phyloP scores from a whole-genome alignment of 169 alveolate genomes.

The Theileria luwenshuni region DNA sequence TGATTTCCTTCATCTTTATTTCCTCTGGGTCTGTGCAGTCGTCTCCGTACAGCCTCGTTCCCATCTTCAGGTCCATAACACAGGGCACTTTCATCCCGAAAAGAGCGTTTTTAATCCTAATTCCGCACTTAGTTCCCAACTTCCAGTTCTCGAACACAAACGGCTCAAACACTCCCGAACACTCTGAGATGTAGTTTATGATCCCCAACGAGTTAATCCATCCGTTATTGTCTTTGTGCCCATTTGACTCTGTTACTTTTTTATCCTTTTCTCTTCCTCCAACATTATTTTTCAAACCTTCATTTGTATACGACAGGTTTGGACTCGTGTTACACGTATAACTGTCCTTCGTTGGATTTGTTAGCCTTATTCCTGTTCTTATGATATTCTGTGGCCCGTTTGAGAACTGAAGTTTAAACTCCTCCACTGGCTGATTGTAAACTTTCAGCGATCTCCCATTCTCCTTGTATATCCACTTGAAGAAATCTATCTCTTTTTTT shows the following conservation, averaged over 20 bases:
- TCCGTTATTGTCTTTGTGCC: neutral
- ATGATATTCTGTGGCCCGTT: slow-evolving; percentile 30
- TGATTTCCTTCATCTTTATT: slow-evolving; percentile 59
- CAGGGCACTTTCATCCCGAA: slow-evolving; percentile 72
- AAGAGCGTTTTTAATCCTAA: slow-evolving; percentile 63
- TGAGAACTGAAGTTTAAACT: slow-evolving; percentile 52
- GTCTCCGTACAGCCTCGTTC: slow-evolving; percentile 71
- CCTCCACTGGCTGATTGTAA: slow-evolving; percentile 28
- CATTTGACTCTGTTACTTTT: neutral
- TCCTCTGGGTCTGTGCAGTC: slow-evolving; percentile 57
- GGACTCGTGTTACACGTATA: neutral
- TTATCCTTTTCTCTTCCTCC: neutral
- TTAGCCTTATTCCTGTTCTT: slow-evolving; percentile 17
- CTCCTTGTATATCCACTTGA: slow-evolving; percentile 68
- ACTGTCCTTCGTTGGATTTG: slow-evolving; percentile 12
- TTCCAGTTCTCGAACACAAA: slow-evolving; percentile 46
- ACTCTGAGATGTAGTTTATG: slow-evolving; percentile 28
- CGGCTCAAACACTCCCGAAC: slow-evolving; percentile 30
- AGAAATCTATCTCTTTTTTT: slow-evolving; percentile 65
- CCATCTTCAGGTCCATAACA: slow-evolving; percentile 77
- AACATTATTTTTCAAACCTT: neutral
- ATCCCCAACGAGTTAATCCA: neutral
- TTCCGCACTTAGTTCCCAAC: slow-evolving; percentile 47
- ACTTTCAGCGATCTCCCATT: slow-evolving; percentile 47
- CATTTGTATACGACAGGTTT: neutral